Evolutionary conservation across 768 basidiomycete species (phyloP), one percentile per base, ranked within the genome.

Genomic region (Xerocomellus intermedius): DNA sequence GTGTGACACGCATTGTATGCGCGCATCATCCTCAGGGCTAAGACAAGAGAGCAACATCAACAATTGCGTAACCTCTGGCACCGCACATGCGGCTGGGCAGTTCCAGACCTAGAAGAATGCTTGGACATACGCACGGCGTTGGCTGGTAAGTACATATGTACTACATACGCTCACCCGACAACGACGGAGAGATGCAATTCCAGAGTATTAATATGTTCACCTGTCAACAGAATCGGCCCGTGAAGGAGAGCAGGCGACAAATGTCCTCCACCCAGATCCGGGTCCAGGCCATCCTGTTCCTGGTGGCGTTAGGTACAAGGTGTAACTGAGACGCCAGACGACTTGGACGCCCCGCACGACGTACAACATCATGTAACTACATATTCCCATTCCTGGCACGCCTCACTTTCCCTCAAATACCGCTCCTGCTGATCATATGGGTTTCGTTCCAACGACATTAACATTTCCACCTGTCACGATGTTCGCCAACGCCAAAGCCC

Each of bases 401-500:
- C 17, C 9, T 16, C 17, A 0, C 8, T 3, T 3, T 8, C 36
- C 61, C 61, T 62, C 61, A 62, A 59, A 62, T 59, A 62, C 45
- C 51, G 32, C 8, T 8, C 19, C 5, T 10, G 9, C 12, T 4
- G 12, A 8, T 22, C 16, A 2, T 33, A 8, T 6, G 10, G 2
- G 0, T 9, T 22, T 44, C 9, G 7, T 9, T 19, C 16, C 5
- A 12, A 50, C 43, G 28, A 30, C 9, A 30, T 30, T 30, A 2
- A 24, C n/a, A 9, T 26, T n/a, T 16, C 9, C 19, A 3, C 12
- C 13, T 10, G 1, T 39, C 44, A n/a, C 41, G 21, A 68, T 68
- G 67, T 55, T 64, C 30, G 1, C 33, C 35, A 57, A 44, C 57
- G 3, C 54, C 9, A 70, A 70, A 52, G 17, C 42, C 10, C 57